These are phyloP conservation scores for Keithomyces neogunnii DNA, from an alignment of 2,329 filamentous ascomycete genomes.

Conservation along the genomic window DNA sequence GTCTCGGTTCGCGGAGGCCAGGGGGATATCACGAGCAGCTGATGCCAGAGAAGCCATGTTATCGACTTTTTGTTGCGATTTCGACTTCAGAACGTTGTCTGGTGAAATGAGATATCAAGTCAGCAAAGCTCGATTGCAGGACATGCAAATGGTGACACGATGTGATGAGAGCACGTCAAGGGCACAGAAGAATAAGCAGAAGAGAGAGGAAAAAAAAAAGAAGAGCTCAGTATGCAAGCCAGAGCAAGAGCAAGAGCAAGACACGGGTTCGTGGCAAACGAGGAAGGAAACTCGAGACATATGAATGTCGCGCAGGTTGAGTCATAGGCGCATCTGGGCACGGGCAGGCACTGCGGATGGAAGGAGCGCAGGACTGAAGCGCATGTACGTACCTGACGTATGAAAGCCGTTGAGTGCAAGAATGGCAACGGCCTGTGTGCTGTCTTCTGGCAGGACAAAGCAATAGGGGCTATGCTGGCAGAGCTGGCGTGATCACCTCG, in stretches of 20 bases:
- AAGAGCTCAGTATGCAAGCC: not conserved
- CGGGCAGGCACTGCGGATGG: constrained; percentile 1
- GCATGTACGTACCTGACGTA: constrained; percentile 24
- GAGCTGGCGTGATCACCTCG: constrained; percentile 48
- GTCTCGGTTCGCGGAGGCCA: constrained; percentile 55
- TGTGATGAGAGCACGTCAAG: not conserved
- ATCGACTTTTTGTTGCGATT: constrained; percentile 21
- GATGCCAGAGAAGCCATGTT: constrained; percentile 58
- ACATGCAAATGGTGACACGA: not conserved
- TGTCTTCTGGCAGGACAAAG: constrained; percentile 15
- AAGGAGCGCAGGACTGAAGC: not conserved
- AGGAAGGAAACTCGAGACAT: not conserved
- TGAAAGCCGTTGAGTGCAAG: constrained; percentile 17
- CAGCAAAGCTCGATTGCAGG: not conserved
- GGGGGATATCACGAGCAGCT: constrained; percentile 59
- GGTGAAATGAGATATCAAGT: constrained; percentile 3
- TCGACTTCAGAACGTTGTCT: constrained; percentile 39
- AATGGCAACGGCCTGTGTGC: constrained; percentile 14
- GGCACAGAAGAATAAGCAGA: not conserved
- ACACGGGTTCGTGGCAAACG: not conserved
- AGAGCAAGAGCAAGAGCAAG: too few relatives aligned
- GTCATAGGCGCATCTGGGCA: constrained; percentile 7
- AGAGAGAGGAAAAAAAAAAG: not conserved
- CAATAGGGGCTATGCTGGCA: constrained; percentile 21
- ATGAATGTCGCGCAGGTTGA: constrained; percentile 8